phyloP scores from a whole-genome alignment of 148 eudicot genomes.

The Oxyria digyna region DNA sequence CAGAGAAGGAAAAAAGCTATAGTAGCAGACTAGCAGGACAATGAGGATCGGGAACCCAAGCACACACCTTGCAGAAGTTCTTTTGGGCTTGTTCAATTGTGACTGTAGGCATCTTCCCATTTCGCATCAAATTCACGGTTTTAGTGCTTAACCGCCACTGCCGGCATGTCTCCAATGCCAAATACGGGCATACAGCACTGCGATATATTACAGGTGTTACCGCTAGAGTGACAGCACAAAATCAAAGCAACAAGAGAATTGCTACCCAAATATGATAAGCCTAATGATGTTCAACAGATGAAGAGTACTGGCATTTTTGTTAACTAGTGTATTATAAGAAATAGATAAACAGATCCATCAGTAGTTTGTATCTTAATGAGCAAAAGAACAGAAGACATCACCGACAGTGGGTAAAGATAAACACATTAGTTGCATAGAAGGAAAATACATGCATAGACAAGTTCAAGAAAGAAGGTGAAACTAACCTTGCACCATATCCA shows the following conservation, averaged over 20 bases:
- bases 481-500: slow-evolving; percentile 97
- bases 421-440: background rate
- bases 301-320: background rate
- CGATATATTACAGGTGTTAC: slow-evolving; percentile 6
- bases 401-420: background rate
- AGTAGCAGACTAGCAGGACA: background rate
- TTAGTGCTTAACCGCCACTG: slow-evolving; percentile 98
- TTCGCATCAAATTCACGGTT: slow-evolving; percentile 93
- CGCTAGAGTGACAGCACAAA: background rate
- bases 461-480: slow-evolving; percentile 11
- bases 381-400: background rate
- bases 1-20: background rate
- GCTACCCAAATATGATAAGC: background rate
- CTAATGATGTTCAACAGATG: background rate
- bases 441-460: background rate
- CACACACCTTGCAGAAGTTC: slow-evolving; percentile 85
- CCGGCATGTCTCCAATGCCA: slow-evolving; percentile 95
- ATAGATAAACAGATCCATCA: background rate
- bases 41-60: background rate
- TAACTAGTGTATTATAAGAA: background rate
- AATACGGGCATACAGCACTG: slow-evolving; percentile 96
- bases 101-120: slow-evolving; percentile 96
- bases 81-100: slow-evolving; percentile 98
- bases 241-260: background rate
- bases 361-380: background rate